Base-by-base conservation (phyloP, 371 early-diverging fungal genomes). In the Lichtheimia corymbifera region DNA sequence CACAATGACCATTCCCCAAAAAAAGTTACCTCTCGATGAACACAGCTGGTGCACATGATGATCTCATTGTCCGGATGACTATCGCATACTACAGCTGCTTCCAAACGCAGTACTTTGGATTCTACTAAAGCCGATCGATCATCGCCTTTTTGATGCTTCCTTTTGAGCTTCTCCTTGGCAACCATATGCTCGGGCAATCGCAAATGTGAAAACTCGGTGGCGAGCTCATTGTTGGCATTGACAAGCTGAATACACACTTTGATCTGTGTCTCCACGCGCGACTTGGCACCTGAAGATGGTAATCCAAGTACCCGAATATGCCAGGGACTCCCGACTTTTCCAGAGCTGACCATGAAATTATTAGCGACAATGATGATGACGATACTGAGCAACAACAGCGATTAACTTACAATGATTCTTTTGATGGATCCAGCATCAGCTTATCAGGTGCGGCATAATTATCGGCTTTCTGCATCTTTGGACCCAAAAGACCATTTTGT, bases 211-310 rank as follows among this genome's bases (percentile, higher is more conserved):
- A 89, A 92, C 27, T 71, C 65, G 5, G 84, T 85, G 1, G 83
- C 86, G 20, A 83, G 78, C 57, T 88, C 87, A 27, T 89, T 90
- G 35, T 69, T 59, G 54, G 74, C 61, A 41, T 86, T 81, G 3
- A 83, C 79, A 12, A 93, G 70, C 56, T 90, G 90, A 53, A 93
- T 62, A 40, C 91, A 89, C 6, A 92, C 74, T 59, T 91, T 91
- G 68, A 90, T 90, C 66, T 92, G 93, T 28, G 93, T 93, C 64
- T 93, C 92, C 20, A 93, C 93, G 18, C 92, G 76, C 15, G 90
- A 90, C 61, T 90, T 89, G 9, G 91, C 93, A 25, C 90, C 89
- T 30, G 83, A 80, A 49, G 66, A 69, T 7, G 93, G 89, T 14
- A 92, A 79, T 5, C 92, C 93, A 15, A 87, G 75, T 12, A 89